Base-by-base conservation (phyloP, 345 rosid genomes). In the Boechera divaricarpa region DNA sequence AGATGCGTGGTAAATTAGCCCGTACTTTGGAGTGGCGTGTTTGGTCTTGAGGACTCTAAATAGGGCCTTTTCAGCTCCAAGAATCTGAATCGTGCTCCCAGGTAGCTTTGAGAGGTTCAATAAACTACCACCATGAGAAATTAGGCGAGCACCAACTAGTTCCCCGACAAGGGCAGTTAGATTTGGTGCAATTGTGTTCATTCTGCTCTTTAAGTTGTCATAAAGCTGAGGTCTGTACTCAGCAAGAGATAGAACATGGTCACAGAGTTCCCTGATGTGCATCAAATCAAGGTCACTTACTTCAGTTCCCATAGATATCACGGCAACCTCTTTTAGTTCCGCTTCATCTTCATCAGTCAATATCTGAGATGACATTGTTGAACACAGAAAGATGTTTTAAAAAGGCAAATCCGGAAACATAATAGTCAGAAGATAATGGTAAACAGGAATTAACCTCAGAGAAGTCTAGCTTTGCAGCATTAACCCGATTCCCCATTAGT, bases 131-230 rank as follows among this genome's bases (percentile, higher is more conserved):
- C 97, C 96, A 67, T 91, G 98, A 16, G 98, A 96, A 32, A 95
- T 92, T 7, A 95, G 87, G 4, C 96, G 97, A 70, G 97, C 98
- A 59, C 99, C 98, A 2, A 92, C 99, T 60, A 95, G 94, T 83
- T 95, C 98, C 4, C 99, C 99, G 0, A 95, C 99, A 7, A 95
- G 87, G 41, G 90, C 90, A 76, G 99, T 92, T 86, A 95, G 91
- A 77, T 91, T 95, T 4, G 99, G 98, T 0, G 98, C 98, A 26
- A 95, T 76, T 2, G 90, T 91, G 76, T 91, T 89, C 99, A 95
- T 95, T 80, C 97, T 83, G 73, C 89, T 88, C 82, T 95, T 95
- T 47, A 92, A 42, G 69, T 87, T 88, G 70, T 92, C 99, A 63
- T 88, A 89, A 35, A 92, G 86, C 54, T 87, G 98, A 55, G 91